Evolutionary conservation across 768 basidiomycete species (phyloP), one percentile per base, ranked within the genome.

Genomic region (Suillus subalutaceus): DNA sequence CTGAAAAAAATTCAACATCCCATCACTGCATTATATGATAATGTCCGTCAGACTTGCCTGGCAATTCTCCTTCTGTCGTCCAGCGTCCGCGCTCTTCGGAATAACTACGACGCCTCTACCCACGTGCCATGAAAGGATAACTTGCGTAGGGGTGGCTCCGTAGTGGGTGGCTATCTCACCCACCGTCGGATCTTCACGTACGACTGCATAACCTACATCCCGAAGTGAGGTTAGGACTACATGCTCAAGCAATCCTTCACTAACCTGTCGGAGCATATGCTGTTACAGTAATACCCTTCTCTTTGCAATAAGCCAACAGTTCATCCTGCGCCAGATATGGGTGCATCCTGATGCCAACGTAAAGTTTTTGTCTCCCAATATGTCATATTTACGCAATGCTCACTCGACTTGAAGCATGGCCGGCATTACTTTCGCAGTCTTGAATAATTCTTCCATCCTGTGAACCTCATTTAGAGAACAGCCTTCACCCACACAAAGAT

Each of bases 391-490:
- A 32, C 60, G 38, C 44, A 18, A 38, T 9, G 40, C 70, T 56
- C 41, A 68, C 72, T 79, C 75, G 65, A 77, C 73, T 58, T 79
- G 76, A 59, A 79, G 76, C 55, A 76, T 75, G 10, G 76, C 77
- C 2, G 79, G 79, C n/a, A 74, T 70, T 18, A 77, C 52, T 63
- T 69, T 69, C 0, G 75, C 71, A 3, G 69, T 67, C 56, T 66
- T 70, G 44, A 76, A 58, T 30, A 79, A 63, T 60, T 66, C 57
- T 60, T 72, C 68, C 26, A 72, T 65, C 4, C 74, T 74, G 48
- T 23, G 26, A 6, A 52, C 6, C 15, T 18, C 20, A 23, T 62
- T 38, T n/a, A 57, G 56, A 43, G 23, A 16, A 9, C 18, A n/a
- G 20, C 16, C 3, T 16, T 13, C 40, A 53, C 23, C n/a, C 40